Evolutionary conservation across 306 rosid genomes (phyloP), one percentile per base, ranked within the genome.

Genomic region (Corylus americana): DNA sequence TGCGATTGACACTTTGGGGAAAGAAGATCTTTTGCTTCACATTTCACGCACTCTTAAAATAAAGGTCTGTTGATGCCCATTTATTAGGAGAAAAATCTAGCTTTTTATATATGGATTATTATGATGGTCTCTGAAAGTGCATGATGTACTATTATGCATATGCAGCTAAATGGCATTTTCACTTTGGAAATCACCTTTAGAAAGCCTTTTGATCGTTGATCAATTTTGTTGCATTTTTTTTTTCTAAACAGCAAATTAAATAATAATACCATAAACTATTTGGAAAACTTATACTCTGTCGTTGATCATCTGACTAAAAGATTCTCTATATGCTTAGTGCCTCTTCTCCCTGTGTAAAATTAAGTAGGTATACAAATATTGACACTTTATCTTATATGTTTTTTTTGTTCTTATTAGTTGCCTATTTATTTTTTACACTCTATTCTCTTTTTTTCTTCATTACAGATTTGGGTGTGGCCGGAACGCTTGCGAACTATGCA

Each of bases 391-490:
- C 48, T 42, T 10, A 6, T 7, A 3, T 64, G 4, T 4, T 39
- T 39, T 80, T 50, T 50, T 45, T 57, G 54, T 69, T 66, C 54
- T 35, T 17, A 25, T 4, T 79, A 39, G n/a, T 47, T 35, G 6
- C 58, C 54, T 27, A 74, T 44, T 79, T 8, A 7, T 14, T 37
- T 76, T 83, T 54, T 54, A 80, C 77, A 83, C 83, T 55, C 61
- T 47, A 14, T 35, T 77, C 44, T 66, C 74, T 31, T 75, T 70
- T 12, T 75, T 66, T 80, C 27, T 68, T 84, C 58, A 71, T 64
- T 82, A 76, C 74, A 91, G 97, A 88, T 92, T 75, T 92, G 94
- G 88, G 91, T 92, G 74, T 90, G 97, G 94, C 97, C 97, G 22
- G 89, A 90, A 83, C 92, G 94, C 75, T 82, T 90, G 88, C 92